Conservation (phyloP, 116 monocot genomes). For the Zostera marina region DNA sequence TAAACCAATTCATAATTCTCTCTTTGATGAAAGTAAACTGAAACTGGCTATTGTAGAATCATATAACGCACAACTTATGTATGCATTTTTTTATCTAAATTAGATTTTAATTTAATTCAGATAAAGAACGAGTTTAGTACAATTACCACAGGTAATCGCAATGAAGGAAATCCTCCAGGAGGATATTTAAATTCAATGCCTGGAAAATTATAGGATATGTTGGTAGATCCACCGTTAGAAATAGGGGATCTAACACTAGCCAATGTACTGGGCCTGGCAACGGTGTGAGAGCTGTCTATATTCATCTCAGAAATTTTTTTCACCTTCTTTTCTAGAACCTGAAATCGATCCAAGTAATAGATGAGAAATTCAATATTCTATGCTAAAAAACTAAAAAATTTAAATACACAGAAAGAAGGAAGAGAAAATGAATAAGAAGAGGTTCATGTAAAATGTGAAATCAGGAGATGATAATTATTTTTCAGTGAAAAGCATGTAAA, state of each 20-base stretch:
- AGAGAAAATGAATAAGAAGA: no score
- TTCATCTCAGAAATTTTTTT: conserved; percentile 63
- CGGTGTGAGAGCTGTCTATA: conserved; percentile 17
- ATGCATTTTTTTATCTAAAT: not conserved
- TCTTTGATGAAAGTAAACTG: no score
- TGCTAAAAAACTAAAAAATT: not conserved
- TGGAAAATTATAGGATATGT: conserved; percentile 22
- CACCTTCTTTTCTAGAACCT: conserved; percentile 91
- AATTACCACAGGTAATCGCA: conserved; percentile 75
- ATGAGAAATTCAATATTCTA: not conserved
- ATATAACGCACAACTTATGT: not conserved
- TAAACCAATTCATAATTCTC: no score
- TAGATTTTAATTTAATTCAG: not conserved
- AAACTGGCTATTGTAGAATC: not conserved
- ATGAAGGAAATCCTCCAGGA: conserved; percentile 50
- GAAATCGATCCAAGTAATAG: not conserved
- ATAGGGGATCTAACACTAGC: conserved; percentile 20
- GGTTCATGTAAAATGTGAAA: no score
- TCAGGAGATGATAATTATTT: no score
- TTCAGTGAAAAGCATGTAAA: no score
- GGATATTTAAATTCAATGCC: conserved; percentile 50
- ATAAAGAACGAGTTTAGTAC: not conserved
- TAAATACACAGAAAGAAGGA: not conserved
- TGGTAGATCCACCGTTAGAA: conserved; percentile 52
- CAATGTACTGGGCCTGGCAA: conserved; percentile 25